phyloP scores from a whole-genome alignment of 768 basidiomycete species.

The Leccinum boreale region DNA sequence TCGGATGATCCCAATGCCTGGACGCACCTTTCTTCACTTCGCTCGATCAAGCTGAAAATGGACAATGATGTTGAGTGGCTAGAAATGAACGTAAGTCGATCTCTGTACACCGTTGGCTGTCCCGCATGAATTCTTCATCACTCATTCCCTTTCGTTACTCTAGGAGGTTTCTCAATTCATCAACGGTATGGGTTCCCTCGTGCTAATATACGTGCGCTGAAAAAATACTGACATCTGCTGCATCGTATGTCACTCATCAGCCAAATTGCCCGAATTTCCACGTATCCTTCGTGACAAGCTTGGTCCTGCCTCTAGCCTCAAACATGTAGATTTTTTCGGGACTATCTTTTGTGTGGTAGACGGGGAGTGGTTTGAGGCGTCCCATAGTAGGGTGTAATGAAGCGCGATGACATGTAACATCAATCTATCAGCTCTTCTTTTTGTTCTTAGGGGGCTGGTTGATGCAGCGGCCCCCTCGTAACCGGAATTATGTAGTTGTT shows the following conservation, averaged over 20 bases:
- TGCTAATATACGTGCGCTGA: not conserved
- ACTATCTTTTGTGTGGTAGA: not conserved
- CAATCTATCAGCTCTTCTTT: too few relatives aligned
- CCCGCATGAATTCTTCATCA: not conserved
- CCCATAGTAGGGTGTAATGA: not conserved
- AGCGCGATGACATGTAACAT: too few relatives aligned
- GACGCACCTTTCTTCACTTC: not conserved
- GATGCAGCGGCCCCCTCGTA: too few relatives aligned
- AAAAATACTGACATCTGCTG: too few relatives aligned
- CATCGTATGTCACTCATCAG: too few relatives aligned
- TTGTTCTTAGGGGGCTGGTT: too few relatives aligned
- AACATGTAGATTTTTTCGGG: too few relatives aligned
- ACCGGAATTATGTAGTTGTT: too few relatives aligned
- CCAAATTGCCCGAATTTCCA: too few relatives aligned
- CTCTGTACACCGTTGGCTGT: not conserved
- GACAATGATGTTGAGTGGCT: not conserved
- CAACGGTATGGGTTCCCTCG: not conserved
- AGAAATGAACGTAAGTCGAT: not conserved
- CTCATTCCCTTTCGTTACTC: not conserved
- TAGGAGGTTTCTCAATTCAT: not conserved
- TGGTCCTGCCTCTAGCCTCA: too few relatives aligned
- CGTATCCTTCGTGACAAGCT: too few relatives aligned
- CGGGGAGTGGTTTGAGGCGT: not conserved
- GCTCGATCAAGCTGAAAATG: not conserved
- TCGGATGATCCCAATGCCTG: not conserved